Evolutionary conservation across 2,329 filamentous ascomycete species (phyloP), one percentile per base, ranked within the genome.

Genomic region (Xylariaceae sp.): DNA sequence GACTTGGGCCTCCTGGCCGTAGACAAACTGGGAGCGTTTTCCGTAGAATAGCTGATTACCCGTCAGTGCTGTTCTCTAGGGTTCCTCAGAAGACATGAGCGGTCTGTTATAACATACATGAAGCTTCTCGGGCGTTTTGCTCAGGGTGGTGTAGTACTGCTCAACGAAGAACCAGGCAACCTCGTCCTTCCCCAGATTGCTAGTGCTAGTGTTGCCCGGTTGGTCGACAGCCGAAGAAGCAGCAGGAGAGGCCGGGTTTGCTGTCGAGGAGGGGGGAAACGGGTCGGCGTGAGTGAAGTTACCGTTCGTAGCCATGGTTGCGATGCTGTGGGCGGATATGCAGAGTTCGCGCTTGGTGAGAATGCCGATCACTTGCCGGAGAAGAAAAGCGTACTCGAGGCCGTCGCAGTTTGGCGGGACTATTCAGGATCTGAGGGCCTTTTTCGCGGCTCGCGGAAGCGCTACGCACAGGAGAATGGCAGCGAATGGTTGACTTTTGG

Each of bases 161-260:
- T 96, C 89, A 38, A 98, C 92, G 51, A 98, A 98, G 68, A 90
- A 96, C 92, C 92, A 98, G 63, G 88, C 92, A 49, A 98, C 88
- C 68, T 96, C 87, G 60, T 94, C 88, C 70, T 94, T 95, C 51
- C 72, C 69, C 25, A 77, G 64, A 55, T 56, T 65, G 51, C 59
- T 64, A 36, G 49, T 32, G 29, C 36, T 45, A 22, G 40, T 26
- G 29, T 34, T 42, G 53, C 46, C 43, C 52, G 49, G 40, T 53
- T 55, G 50, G 42, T 49, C 53, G 34, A 46, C 41, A 24, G 50
- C 25, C 29, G 42, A 46, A n/a, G n/a, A n/a, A 40, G 56, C 44
- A 28, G 57, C 50, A 39, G 56, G 49, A 36, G 58, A 58, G 39
- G 53, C 50, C 31, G 47, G 34, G 23, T 59, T 39, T 33, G 57